phyloP scores from a whole-genome alignment of 805 yeast genomes.

The Priceomyces castillae region DNA sequence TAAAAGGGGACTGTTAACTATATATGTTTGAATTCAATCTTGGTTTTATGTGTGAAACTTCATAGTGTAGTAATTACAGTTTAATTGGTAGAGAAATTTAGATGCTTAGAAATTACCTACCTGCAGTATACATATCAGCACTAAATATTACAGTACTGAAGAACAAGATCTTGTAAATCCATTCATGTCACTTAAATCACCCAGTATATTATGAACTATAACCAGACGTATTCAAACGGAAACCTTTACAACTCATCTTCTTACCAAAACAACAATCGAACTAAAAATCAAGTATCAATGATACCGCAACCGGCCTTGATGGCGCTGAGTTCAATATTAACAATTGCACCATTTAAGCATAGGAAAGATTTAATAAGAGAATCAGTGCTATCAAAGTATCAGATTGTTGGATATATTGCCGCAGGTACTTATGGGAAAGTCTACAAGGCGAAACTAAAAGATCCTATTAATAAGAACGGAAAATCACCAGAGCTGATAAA shows the following conservation, averaged over 20 bases:
- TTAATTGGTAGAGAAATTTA: not conserved
- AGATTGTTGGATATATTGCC: conserved; percentile 91
- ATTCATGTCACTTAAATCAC: not conserved
- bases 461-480: conserved; percentile 12
- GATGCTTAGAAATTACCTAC: not conserved
- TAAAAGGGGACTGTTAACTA: too few species aligned
- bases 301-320: conserved; percentile 36
- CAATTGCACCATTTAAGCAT: conserved; percentile 44
- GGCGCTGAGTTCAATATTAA: conserved; percentile 40
- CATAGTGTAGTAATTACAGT: not conserved
- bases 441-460: conserved; percentile 72
- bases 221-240: conserved; percentile 1
- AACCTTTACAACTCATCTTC: conserved; percentile 1
- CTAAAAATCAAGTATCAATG: conserved; percentile 15
- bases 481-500: conserved; percentile 2
- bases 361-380: conserved; percentile 61
- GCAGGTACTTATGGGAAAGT: conserved; percentile 98
- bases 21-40: not conserved
- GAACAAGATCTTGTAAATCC: not conserved
- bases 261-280: conserved; percentile 1
- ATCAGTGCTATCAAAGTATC: conserved; percentile 81
- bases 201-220: conserved; percentile 3
- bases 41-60: not conserved
- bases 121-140: conserved; percentile 2
- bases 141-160: not conserved